Conservation (phyloP, 1,284 basidiomycete species). For the Ceratobasidium sp. region DNA sequence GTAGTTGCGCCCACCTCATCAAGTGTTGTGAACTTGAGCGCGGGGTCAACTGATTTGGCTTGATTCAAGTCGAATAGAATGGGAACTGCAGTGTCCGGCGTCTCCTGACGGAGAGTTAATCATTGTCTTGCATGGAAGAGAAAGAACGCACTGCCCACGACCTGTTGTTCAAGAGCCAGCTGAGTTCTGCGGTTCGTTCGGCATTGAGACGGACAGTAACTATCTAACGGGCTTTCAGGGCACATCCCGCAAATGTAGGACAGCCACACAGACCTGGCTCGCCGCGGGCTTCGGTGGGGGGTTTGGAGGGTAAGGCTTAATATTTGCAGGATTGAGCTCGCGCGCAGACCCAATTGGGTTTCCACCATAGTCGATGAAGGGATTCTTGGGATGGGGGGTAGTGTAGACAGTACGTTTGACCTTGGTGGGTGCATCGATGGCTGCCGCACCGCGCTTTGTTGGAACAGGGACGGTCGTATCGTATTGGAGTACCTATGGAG, state of each 20-base stretch:
- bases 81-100: neutral
- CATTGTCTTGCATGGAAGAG: too few relatives aligned
- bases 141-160: constrained; percentile 16
- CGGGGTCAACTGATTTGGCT: neutral
- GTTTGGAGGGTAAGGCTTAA: constrained; percentile 20
- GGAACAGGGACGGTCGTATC: neutral
- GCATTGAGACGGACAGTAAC: constrained; percentile 24
- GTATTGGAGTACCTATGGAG: constrained; percentile 21
- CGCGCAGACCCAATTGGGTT: constrained; percentile 14
- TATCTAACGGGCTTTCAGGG: too few relatives aligned
- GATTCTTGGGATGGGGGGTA: constrained; percentile 27
- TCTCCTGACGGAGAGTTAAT: neutral
- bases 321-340: constrained; percentile 4
- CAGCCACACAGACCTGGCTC: neutral
- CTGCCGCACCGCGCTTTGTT: neutral
- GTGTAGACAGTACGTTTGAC: constrained; percentile 24
- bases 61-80: neutral
- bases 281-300: constrained; percentile 6
- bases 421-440: constrained; percentile 8
- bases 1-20: neutral
- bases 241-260: neutral
- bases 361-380: constrained; percentile 29
- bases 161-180: constrained; percentile 31
- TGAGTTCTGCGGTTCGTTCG: constrained; percentile 6
- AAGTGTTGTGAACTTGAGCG: constrained; percentile 16